Evolutionary conservation across 148 eudicot species (phyloP).

Genomic region (Spergularia bocconei): DNA sequence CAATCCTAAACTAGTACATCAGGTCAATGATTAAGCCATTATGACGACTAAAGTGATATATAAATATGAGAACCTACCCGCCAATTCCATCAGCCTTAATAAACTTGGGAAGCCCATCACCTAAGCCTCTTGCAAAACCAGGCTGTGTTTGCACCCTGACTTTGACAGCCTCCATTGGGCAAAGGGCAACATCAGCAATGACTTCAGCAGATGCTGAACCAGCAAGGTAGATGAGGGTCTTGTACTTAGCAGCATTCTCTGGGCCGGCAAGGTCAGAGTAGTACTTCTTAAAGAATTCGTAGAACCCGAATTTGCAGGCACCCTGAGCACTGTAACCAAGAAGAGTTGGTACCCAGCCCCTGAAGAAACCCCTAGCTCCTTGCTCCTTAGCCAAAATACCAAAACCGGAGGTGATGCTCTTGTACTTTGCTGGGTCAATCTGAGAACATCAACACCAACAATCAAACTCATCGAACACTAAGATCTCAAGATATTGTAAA

Average conservation of each 20-base stretch:
- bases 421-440: conserved; percentile 90
- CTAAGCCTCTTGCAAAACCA: conserved; percentile 82
- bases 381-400: conserved; percentile 80
- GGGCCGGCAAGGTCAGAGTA: conserved; percentile 91
- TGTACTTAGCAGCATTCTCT: conserved; percentile 79
- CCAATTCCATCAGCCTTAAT: conserved; percentile 63
- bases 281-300: conserved; percentile 89
- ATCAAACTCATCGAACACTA: conserved; percentile 1
- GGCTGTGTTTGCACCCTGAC: conserved; percentile 96
- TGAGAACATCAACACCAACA: conserved; percentile 18
- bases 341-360: conserved; percentile 95
- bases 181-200: conserved; percentile 87
- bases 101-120: conserved; percentile 76
- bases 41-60: background rate
- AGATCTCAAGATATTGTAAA: background rate
- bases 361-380: conserved; percentile 78
- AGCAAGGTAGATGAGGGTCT: conserved; percentile 89
- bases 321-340: conserved; percentile 98
- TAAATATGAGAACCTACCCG: conserved; percentile 42
- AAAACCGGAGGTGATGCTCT: conserved; percentile 84
- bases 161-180: conserved; percentile 92
- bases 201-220: conserved; percentile 95
- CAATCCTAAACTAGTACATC: background rate
- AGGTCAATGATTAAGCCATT: background rate
- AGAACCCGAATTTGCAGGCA: conserved; percentile 90